Percentiles rank a stretch among this genome's conserved stretches.
phyloP scores from a whole-genome alignment of 2,329 filamentous ascomycete species.

The Aspergillus sojae region DNA sequence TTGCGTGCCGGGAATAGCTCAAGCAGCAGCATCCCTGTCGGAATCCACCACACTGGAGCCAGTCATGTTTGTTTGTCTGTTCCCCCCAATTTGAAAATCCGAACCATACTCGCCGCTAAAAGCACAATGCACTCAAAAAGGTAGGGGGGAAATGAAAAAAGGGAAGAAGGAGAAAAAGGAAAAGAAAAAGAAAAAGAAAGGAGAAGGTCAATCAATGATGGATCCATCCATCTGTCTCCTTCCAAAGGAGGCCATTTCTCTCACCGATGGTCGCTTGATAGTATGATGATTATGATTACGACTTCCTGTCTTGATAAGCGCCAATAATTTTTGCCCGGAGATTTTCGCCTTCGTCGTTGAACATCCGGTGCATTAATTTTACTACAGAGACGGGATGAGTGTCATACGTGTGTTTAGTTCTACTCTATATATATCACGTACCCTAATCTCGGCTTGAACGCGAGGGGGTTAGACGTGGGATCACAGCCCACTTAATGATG shows the following conservation, averaged over 20 bases:
- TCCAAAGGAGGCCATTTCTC: neutral
- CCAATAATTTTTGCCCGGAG: neutral
- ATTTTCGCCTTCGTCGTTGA: neutral
- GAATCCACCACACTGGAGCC: conserved; percentile 12
- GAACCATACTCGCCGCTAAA: neutral
- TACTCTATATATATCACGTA: neutral
- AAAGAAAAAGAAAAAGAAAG: neutral
- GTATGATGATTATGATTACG: neutral
- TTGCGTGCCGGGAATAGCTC: conserved; percentile 23
- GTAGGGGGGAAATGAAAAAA: neutral
- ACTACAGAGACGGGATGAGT: neutral
- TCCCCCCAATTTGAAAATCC: conserved; percentile 8
- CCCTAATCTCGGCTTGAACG: conserved; percentile 10
- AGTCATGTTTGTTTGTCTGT: conserved; percentile 9
- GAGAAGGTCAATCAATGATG: neutral
- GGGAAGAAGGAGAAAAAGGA: neutral
- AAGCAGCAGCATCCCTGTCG: conserved; percentile 18
- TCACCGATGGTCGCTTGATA: neutral
- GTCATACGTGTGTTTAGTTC: neutral
- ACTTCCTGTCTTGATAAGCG: neutral
- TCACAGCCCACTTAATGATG: neutral
- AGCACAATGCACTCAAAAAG: neutral
- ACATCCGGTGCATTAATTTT: neutral
- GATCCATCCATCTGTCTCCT: neutral
- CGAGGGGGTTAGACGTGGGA: conserved; percentile 7